These are phyloP conservation scores for Sclerotinia trifoliorum DNA, from an alignment of 2,329 filamentous ascomycete species.

Conservation along the genomic window DNA sequence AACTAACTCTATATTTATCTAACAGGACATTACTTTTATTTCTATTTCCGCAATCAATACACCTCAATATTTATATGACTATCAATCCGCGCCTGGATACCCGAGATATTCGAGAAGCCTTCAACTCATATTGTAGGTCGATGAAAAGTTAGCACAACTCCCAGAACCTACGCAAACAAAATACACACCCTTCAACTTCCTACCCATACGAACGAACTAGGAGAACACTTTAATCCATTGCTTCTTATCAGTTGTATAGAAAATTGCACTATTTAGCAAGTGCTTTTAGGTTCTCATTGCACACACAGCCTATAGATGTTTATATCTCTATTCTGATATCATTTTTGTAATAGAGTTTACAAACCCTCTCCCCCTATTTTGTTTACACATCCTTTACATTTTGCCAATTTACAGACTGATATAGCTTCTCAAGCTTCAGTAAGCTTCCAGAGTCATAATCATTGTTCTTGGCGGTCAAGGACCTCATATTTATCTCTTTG, in stretches of 20 bases:
- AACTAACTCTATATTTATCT: neutral
- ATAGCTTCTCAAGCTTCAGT: neutral
- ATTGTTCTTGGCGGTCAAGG: neutral
- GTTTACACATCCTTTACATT: neutral
- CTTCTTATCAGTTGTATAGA: neutral
- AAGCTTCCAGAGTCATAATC: neutral
- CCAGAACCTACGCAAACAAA: neutral
- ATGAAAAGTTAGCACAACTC: neutral
- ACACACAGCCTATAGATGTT: neutral
- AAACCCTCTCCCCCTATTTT: neutral
- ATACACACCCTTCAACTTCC: neutral
- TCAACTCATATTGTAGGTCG: neutral
- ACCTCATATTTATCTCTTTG: neutral
- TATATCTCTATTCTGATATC: neutral
- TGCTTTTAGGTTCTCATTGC: neutral
- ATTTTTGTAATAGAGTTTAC: neutral
- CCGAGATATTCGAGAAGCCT: neutral
- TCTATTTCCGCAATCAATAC: neutral
- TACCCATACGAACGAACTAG: neutral
- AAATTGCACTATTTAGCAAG: neutral
- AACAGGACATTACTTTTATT: neutral
- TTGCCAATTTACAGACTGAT: neutral
- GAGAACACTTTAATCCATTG: neutral
- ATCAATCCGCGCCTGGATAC: neutral
- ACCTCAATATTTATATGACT: neutral